phyloP scores from a whole-genome alignment of 495 filamentous ascomycete genomes.

The Cryomyces minteri region DNA sequence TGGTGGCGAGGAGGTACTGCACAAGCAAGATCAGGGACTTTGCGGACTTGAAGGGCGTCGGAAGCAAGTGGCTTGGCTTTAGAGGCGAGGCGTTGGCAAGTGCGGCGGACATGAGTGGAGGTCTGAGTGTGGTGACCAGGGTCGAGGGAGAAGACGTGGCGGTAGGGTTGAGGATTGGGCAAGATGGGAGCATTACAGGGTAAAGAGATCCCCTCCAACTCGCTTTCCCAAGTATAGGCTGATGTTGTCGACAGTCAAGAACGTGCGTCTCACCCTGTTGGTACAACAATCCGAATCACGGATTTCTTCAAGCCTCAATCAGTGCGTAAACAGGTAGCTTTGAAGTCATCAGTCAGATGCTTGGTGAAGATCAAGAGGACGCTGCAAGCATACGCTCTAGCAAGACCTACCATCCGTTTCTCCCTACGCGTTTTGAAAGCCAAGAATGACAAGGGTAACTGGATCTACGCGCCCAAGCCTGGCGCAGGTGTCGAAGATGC shows the following conservation, averaged over 20 bases:
- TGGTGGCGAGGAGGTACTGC: slow-evolving; percentile 48
- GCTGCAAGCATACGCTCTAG: slow-evolving; percentile 58
- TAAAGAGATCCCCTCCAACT: slow-evolving; percentile 16
- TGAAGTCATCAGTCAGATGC: slow-evolving; percentile 43
- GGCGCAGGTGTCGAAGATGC: slow-evolving; percentile 40
- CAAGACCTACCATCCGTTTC: slow-evolving; percentile 43
- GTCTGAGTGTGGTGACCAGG: slow-evolving; percentile 50
- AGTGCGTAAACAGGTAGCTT: slow-evolving; percentile 47
- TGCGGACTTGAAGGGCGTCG: slow-evolving; percentile 48
- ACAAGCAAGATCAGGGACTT: slow-evolving; percentile 74
- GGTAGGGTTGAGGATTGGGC: slow-evolving; percentile 27
- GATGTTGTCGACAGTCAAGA: slow-evolving; percentile 15
- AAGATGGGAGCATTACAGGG: slow-evolving; percentile 27
- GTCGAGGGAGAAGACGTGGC: slow-evolving; percentile 53
- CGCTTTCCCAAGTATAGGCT: slow-evolving; percentile 13
- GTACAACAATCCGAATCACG: slow-evolving; percentile 55
- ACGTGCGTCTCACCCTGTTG: slow-evolving; percentile 44
- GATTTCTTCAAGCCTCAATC: slow-evolving; percentile 54
- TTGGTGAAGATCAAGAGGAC: slow-evolving; percentile 45
- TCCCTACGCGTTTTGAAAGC: slow-evolving; percentile 48
- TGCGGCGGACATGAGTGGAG: slow-evolving; percentile 45
- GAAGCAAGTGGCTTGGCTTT: slow-evolving; percentile 62
- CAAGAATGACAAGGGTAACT: slow-evolving; percentile 42
- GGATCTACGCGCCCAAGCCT: slow-evolving; percentile 48
- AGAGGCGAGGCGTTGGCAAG: slow-evolving; percentile 76